Base-by-base conservation (phyloP, 2,329 filamentous ascomycete species). In the Talaromyces pinophilus region DNA sequence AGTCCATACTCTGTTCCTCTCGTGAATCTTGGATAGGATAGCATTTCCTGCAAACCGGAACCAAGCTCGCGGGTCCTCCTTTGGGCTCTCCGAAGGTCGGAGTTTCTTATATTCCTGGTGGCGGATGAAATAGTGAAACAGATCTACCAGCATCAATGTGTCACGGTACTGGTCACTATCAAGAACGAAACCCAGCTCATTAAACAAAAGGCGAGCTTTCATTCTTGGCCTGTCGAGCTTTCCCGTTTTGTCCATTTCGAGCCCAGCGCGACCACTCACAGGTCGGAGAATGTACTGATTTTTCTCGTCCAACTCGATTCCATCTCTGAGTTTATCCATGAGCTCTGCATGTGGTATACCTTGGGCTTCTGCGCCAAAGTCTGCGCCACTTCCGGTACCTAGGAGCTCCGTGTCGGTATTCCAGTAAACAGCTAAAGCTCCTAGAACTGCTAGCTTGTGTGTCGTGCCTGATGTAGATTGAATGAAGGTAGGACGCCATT, bases 101-200 rank as follows among this genome's bases (percentile, higher is more conserved):
- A 93, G 84, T 72, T 90, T 94, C 76, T 96, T 96, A 82, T 98
- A 97, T 77, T 99, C 94, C 77, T 98, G 95, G 71, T 99, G 95
- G 38, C 94, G 90, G 72, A 97, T 91, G 78, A 98, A 99, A 80
- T 97, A 98, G 78, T 99, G 95, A 82, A 99, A 99, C 2, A 98
- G 84, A 76, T 99, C 95, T 1, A 98, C 91, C 83, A 99, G 91
- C 95, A 99, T 99, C 67, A 99, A 82, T 5, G 90, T 92, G 80
- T 99, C 95, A 35, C 96, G 91, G 76, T 99, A 99, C 77, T 99
- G 95, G 70, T 97, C 88, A 70, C 99, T 94, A 71, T 99, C 96
- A 38, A 99, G 85, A n/a, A 98, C 92, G 69, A 99, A 90, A 61
- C 96, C 95, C 67, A 99, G 93, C 75, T 99, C 96, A 74, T 99